phyloP scores from a whole-genome alignment of 2,329 filamentous ascomycete species.

The Ciborinia camelliae region DNA sequence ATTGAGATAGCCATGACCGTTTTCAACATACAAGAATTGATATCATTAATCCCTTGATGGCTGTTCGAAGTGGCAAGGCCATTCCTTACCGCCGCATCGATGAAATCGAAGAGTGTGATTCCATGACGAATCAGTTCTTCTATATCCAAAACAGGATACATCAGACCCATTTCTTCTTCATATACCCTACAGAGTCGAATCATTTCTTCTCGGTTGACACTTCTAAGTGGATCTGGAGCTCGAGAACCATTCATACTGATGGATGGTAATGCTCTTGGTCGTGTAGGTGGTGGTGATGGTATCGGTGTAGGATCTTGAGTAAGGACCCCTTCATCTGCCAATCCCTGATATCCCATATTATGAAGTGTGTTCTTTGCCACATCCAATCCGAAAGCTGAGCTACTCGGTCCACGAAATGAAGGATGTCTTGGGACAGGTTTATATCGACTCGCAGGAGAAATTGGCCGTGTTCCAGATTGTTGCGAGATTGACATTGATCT shows the following conservation, averaged over 20 bases:
- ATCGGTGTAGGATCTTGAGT: slow-evolving; percentile 51
- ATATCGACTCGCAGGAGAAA: slow-evolving; percentile 29
- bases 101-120: slow-evolving; percentile 65
- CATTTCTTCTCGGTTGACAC: slow-evolving; percentile 74
- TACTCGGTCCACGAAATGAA: slow-evolving; percentile 80
- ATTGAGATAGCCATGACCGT: slow-evolving; percentile 77
- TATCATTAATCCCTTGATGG: slow-evolving; percentile 49
- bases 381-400: slow-evolving; percentile 78
- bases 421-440: slow-evolving; percentile 42
- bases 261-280: slow-evolving; percentile 21
- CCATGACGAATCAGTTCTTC: slow-evolving; percentile 68
- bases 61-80: slow-evolving; percentile 53
- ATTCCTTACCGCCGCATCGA: slow-evolving; percentile 61
- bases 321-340: slow-evolving; percentile 60
- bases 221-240: slow-evolving; percentile 74
- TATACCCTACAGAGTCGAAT: slow-evolving; percentile 74
- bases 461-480: slow-evolving; percentile 22
- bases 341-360: slow-evolving; percentile 78
- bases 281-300: slow-evolving; percentile 32
- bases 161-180: slow-evolving; percentile 85
- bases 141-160: slow-evolving; percentile 85
- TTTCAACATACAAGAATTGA: slow-evolving; percentile 71
- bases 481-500: slow-evolving; percentile 33
- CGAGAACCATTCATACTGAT: slow-evolving; percentile 40
- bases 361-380: slow-evolving; percentile 83